Base-by-base conservation (phyloP, 345 rosid species). In the Barbarea vulgaris region DNA sequence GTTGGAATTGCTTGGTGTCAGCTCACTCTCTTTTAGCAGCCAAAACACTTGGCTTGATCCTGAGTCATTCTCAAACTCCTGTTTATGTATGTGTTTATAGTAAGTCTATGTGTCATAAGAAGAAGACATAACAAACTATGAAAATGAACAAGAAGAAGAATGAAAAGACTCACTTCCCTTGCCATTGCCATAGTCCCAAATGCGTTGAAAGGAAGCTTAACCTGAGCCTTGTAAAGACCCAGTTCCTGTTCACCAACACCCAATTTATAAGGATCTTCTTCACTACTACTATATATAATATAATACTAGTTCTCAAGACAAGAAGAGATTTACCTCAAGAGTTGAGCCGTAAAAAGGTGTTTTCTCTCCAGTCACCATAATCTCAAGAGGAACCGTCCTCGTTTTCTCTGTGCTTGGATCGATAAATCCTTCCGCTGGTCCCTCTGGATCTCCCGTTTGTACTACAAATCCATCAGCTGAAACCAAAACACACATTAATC, bases 101-200 rank as follows among this genome's bases (percentile, higher is more conserved):
- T 28, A 19, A 10, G 21, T 15, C 18, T 1, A 31, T 17, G 24
- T 9, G n/a, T 55, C 15, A 56, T 15, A 58, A 17, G 27, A 58
- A 56, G 8, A 58, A 17, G 27, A 58, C 28, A 36, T 34, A 19
- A 58, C 5, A 62, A 24, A 22, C 67, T 62, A 42, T 63, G 42
- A 7, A 73, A 19, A 58, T 4, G 44, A 33, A 36, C 17, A 44
- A 17, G 14, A 18, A 54, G 28, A 51, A 55, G 22, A 56, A 46
- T 44, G 69, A 19, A 12, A 50, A 41, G 67, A 73, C 96, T 84
- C 78, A 95, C 99, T 53, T 92, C 99, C 84, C 99, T 87, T 50
- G 99, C 99, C 99, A 95, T 95, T 33, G 98, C 97, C 99, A 95
- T 92, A 19, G 99, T 92, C 77, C 99, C 99, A 67, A 95, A 95